Base-by-base conservation (phyloP, 495 filamentous ascomycete genomes). In the Tuber brumale region DNA sequence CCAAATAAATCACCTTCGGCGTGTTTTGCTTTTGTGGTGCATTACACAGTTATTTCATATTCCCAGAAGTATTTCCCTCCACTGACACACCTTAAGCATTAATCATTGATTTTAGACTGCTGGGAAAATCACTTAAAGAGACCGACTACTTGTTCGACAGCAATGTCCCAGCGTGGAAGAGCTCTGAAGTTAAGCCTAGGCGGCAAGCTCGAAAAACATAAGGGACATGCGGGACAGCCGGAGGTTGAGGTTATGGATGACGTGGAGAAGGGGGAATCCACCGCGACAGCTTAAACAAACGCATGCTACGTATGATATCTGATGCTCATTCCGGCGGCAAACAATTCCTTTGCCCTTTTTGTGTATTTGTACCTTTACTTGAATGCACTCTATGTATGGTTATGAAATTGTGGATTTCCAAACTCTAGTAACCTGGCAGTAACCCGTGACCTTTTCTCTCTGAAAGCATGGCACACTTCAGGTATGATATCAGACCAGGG, bases 51-150 rank as follows among this genome's bases (percentile, higher is more conserved):
- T 93, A 89, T 85, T 93, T 94, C 85, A 84, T 92, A 78, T 93
- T 95, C 86, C 93, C 92, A 1, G 92, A 95, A 84, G 77, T 78
- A 75, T 35, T 57, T 75, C 45, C 23, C 43, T 37, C 23, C 37
- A 27, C 18, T 46, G 19, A 39, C 3, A 46, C 4, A 51, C 9
- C 46, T 51, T 39, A 2, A 4, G 5, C 5, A 4, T 18, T 48
- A 48, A 48, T 23, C 19, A 23, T 48, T 23, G 2, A 6, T 48
- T 16, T 23, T 35, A 79, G 77, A 94, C 92, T 0, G 87, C 88
- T n/a, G 92, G 92, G 72, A 93, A 93, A 86, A 91, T n/a, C 92
- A 19, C 87, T 94, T 4, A 93, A 94, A 77, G 92, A 94, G 79
- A 86, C 93, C 27, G 90, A 91, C 70, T 85, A 84, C 51, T 90